Evolutionary conservation across 2,329 filamentous ascomycete species (phyloP), one percentile per base, ranked within the genome.

Genomic region (Phoma sp.): DNA sequence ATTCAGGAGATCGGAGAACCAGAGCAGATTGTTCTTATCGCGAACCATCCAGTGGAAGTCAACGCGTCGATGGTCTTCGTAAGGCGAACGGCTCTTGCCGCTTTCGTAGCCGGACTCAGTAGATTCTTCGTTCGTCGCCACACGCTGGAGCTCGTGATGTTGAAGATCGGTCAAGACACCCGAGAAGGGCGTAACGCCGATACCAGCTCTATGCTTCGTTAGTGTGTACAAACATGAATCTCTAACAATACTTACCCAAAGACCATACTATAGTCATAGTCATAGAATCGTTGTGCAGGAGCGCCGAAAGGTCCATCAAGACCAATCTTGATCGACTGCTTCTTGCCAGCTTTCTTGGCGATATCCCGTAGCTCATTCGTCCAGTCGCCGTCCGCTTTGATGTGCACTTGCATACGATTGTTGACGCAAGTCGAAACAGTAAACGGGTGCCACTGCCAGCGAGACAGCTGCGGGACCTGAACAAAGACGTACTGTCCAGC

Each of bases 1-100:
- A 61, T 85, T 85, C 5, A 85, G 76, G 0, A 85, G 78, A 59
- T 84, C 79, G 0, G 83, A 83, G 46, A 86, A 82, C 84, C 84
- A 85, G 3, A 82, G 74, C 0, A 86, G 76, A 45, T 82, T 78
- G 67, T 85, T 84, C 51, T 79, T 77, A 41, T 85, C 82, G 21
- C 83, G 81, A 0, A 85, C 83, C 59, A 83, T 84, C 84, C 84
- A 86, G 69, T 86, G 83, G 54, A 86, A 85, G 62, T 86, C 84
- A 1, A 85, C 79, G 4, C 82, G 78, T 31, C 83, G 78, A 58
- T 81, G 80, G 21, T 73, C 61, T 1, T 72, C 65, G 29, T 76
- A 77, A 2, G 64, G 67, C 4, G 65, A 63, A 19, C 47, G 32
- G 1, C 58, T 43, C 15, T 56, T 50, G 15, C 40, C 40, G 24